Base-by-base conservation (phyloP, 2,329 filamentous ascomycete genomes). In the Macroventuria anomochaeta region DNA sequence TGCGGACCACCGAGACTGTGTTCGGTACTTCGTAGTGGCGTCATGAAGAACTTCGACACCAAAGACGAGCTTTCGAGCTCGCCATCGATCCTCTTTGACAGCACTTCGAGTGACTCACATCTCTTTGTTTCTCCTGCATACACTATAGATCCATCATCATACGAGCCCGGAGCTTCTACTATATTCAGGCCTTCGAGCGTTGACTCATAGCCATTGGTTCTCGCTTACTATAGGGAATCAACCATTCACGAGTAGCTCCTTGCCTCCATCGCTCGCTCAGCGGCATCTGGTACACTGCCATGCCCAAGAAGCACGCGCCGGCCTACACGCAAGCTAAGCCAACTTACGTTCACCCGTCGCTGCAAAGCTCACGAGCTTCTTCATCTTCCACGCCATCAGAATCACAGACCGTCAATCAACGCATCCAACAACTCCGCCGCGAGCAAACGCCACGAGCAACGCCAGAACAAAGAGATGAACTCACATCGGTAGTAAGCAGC, bases 261-360 rank as follows among this genome's bases (percentile, higher is more conserved):
- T 31, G 38, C 42, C n/a, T 37, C 4, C 25, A 17, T n/a, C 32
- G 29, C 26, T 48, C 44, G 44, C 29, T 25, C 23, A 29, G 38
- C 18, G 31, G 31, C 31, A 32, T 25, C 36, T 47, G 33, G 46
- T 38, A 17, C 43, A 42, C 41, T 48, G 56, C 36, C 59, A 81
- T 81, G 79, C 79, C 79, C 62, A 81, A 80, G 71, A 80, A 80
- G 66, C 75, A 77, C 56, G 69, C 71, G 13, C 75, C 72, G 34
- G 69, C 71, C 53, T 76, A 78, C 59, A 73, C 74, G 47, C 71
- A 75, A 55, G 66, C 75, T 34, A 73, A 77, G 62, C 75, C 75
- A 28, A 67, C 64, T 60, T 74, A 76, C 55, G 71, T 75, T 12
- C 73, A 76, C 56, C 69, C 71, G 2, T 73, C 70, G 18, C 53